Evolutionary conservation across 1,139 yeast genomes (phyloP), one percentile per base, ranked within the genome.

Genomic region (Candida tunisiensis): DNA sequence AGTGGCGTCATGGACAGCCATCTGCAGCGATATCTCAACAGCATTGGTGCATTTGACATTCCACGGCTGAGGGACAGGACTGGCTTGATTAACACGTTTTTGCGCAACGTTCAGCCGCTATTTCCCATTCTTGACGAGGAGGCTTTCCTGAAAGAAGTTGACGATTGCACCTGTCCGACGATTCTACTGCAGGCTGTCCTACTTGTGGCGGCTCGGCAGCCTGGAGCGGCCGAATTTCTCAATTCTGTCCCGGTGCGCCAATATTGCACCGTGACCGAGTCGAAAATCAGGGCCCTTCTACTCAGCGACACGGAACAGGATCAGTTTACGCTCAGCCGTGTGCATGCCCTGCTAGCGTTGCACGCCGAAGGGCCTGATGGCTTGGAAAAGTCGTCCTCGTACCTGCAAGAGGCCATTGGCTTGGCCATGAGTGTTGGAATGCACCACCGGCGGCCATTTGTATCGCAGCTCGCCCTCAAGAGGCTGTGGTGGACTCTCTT

Each of bases 281-380:
- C 41, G 13, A 58, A 58, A 33, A 53, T 55, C 21, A 39, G 61
- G 12, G 64, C 61, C 11, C 40, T 59, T 12, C 38, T 59, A 28
- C 57, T 51, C 19, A 57, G 60, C 10, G 50, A 57, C 23, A 60
- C 60, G 10, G 63, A 57, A 31, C 53, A 51, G 22, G 63, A 58
- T 26, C 43, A 59, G 26, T 40, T 57, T 28, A 47, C 58, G 3
- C 36, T 58, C 18, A 49, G 57, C 18, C 44, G 58, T 4, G 51
- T 54, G 2, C 50, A 55, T 30, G 51, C 51, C 5, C 47, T 51
- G 24, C 27, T 42, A 9, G 41, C 48, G 18, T 28, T 49, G 15
- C 51, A 49, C 25, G 37, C 49, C 5, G 54, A 51, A 29, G 55
- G 55, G 3, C 54, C 55, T 3, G 51, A 47, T 25, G 64, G 65